Base-by-base conservation (phyloP, 441 rosid species). In the Viola pubescens region DNA sequence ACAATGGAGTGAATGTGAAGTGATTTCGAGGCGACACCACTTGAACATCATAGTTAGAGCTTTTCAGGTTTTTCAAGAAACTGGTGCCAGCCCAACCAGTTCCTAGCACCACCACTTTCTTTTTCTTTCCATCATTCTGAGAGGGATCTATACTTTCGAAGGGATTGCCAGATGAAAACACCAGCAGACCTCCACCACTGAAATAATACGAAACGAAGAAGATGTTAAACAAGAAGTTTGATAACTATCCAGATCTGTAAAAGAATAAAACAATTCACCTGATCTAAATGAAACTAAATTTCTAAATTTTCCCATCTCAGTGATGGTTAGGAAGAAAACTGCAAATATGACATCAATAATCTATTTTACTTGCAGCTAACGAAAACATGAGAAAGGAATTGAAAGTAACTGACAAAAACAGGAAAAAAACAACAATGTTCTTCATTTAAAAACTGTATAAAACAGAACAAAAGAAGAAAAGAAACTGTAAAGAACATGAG, bases 51-150 rank as follows among this genome's bases (percentile, higher is more conserved):
- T 86, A 84, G 0, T 71, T 61, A n/a, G 96, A 57, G 64, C 65
- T 72, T 34, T 87, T 79, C 62, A 92, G 69, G 54, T 73, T 81
- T 78, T 81, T 87, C 77, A 92, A 68, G 80, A 92, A 92, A 66
- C 86, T 82, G n/a, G 86, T 83, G 54, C 86, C 97, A 2, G 96
- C 97, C 96, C 97, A 91, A 10, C 94, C 96, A 51, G 88, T 88
- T 47, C 97, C 94, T 47, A 91, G 84, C 34, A 82, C 85, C 52
- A 82, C 82, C 60, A 84, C 82, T 64, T 74, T 84, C 80, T 81
- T 82, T 70, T 73, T 82, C 75, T 39, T 76, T 41, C 58, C n/a
- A 13, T 54, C 59, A 10, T 37, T 4, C 34, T 37, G 43, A 37
- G 65, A 51, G 7, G 40, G 26, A 2, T 6, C 48, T 8, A n/a